Conservation (phyloP, 2,329 filamentous ascomycete genomes). For the Akanthomyces muscarius region DNA sequence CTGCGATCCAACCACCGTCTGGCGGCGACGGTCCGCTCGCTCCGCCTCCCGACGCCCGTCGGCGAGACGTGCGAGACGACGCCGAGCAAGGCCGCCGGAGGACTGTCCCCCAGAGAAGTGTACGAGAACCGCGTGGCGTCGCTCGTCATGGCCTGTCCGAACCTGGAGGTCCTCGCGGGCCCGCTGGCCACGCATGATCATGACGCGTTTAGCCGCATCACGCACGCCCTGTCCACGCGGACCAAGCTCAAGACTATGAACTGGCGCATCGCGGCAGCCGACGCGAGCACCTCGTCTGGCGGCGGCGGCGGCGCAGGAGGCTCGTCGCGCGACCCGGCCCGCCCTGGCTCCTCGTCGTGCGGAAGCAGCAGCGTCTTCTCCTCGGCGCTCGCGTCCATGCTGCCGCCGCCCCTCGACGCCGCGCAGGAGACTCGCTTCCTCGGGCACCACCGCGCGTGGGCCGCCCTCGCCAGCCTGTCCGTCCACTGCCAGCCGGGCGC, state of each 20-base stretch:
- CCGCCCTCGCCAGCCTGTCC: conserved; percentile 50
- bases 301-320: background rate
- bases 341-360: conserved; percentile 20
- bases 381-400: conserved; percentile 25
- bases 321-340: conserved; percentile 25
- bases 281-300: background rate
- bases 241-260: conserved; percentile 52
- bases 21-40: conserved; percentile 50
- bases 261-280: conserved; percentile 47
- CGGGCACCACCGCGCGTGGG: conserved; percentile 52
- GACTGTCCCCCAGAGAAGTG: conserved; percentile 38
- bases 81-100: conserved; percentile 18
- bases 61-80: conserved; percentile 26
- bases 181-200: conserved; percentile 53
- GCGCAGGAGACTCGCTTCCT: conserved; percentile 43
- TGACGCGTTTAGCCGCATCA: conserved; percentile 49
- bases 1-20: conserved; percentile 50
- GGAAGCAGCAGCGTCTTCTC: conserved; percentile 22
- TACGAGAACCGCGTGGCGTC: conserved; percentile 58
- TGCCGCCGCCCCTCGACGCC: conserved; percentile 27
- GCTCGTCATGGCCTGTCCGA: conserved; percentile 61
- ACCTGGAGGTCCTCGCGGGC: conserved; percentile 56
- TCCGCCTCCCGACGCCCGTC: conserved; percentile 51
- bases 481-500: conserved; percentile 57
- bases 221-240: conserved; percentile 57